A percentile compares a stretch with the other conserved stretches of the same genome.
phyloP scores from a whole-genome alignment of 305 asterid species.

The Rubia peregrina region DNA sequence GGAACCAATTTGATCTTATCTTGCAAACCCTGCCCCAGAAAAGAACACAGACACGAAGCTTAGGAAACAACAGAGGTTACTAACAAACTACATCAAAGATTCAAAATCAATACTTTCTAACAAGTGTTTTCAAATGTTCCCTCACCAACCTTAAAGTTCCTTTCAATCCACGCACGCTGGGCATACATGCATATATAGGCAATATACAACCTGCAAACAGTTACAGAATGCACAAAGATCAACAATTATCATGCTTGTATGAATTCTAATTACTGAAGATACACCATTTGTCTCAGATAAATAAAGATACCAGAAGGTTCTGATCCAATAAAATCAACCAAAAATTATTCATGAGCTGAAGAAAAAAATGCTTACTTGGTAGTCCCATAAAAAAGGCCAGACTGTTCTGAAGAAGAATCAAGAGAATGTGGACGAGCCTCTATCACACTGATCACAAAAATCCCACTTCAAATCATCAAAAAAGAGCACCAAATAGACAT shows the following conservation, averaged over 20 bases:
- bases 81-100: not conserved
- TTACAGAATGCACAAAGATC: not conserved
- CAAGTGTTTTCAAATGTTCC: not conserved
- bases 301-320: not conserved
- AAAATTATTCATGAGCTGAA: not conserved
- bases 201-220: slow-evolving; percentile 54
- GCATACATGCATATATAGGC: slow-evolving; percentile 76
- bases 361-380: slow-evolving; percentile 48
- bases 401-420: slow-evolving; percentile 76
- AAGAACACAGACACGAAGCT: slow-evolving; percentile 6
- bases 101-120: slow-evolving; percentile 1
- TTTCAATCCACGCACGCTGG: slow-evolving; percentile 81
- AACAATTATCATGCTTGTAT: not conserved
- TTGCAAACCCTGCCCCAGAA: slow-evolving; percentile 55
- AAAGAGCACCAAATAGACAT: not conserved
- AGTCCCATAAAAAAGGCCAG: slow-evolving; percentile 73
- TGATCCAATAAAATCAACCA: not conserved
- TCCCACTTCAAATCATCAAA: not conserved
- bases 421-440: slow-evolving; percentile 68
- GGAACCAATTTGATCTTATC: slow-evolving; percentile 64
- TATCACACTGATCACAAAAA: slow-evolving; percentile 27
- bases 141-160: slow-evolving; percentile 65
- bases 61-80: not conserved
- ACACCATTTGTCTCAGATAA: not conserved
- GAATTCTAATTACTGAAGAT: not conserved